These are phyloP conservation scores for Hyphodiscus sp. DNA, from an alignment of 2,329 filamentous ascomycete species.

Conservation along the genomic window DNA sequence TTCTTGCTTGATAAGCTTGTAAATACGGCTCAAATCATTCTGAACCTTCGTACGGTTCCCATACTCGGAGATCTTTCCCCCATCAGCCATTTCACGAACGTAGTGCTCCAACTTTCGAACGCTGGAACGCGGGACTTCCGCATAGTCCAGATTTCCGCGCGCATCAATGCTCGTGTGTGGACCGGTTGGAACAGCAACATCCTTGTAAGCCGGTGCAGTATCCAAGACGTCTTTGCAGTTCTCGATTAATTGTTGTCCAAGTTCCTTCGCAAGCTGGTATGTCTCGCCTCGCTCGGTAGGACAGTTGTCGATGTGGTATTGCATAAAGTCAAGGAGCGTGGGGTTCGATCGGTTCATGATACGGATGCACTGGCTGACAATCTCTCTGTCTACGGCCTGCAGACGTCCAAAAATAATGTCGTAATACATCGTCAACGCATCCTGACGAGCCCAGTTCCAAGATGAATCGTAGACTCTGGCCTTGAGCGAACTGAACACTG, in stretches of 20 bases:
- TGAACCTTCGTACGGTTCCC: constrained; percentile 98
- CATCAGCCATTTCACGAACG: constrained; percentile 96
- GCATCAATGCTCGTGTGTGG: constrained; percentile 89
- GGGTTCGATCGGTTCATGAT: constrained; percentile 99
- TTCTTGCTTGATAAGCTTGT: constrained; percentile 97
- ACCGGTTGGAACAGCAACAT: constrained; percentile 85
- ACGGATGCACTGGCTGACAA: constrained; percentile 95
- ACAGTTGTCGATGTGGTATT: constrained; percentile 99
- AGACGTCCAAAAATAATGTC: constrained; percentile 97
- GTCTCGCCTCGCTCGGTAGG: constrained; percentile 95
- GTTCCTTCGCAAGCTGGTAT: constrained; percentile 93
- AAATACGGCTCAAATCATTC: constrained; percentile 88
- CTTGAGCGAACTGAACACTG: constrained; percentile 88
- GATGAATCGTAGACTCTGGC: constrained; percentile 95
- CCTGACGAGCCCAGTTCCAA: constrained; percentile 98
- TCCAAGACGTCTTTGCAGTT: constrained; percentile 93
- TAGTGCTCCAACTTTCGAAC: constrained; percentile 98
- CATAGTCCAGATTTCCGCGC: constrained; percentile 86
- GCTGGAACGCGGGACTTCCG: constrained; percentile 78
- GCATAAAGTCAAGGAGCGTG: constrained; percentile 95
- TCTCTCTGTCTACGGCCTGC: constrained; percentile 89
- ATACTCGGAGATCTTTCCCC: constrained; percentile 97
- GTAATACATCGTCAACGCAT: constrained; percentile 97
- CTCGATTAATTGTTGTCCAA: constrained; percentile 88
- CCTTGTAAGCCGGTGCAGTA: constrained; percentile 85